Conservation (phyloP, 2,329 filamentous ascomycete genomes). For the Colletotrichum paranaense region DNA sequence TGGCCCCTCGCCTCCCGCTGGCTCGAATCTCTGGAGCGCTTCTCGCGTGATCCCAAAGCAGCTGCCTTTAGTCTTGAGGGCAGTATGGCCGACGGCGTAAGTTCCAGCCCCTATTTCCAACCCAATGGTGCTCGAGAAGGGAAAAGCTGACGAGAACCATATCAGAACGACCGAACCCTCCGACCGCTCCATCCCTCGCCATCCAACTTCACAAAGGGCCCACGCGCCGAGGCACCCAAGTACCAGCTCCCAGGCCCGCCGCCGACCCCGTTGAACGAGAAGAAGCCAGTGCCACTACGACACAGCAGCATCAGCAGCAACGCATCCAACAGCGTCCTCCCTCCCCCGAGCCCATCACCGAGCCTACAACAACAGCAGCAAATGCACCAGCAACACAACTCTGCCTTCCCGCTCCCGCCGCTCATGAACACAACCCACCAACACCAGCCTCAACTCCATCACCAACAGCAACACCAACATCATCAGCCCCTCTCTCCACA, state of each 20-base stretch:
- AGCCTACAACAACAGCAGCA: slow-evolving; percentile 26
- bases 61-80: slow-evolving; percentile 53
- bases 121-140: too few species aligned
- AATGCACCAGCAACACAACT: slow-evolving; percentile 14
- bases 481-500: slow-evolving; percentile 9
- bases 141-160: background rate
- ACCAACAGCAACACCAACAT: slow-evolving; percentile 12
- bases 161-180: slow-evolving; percentile 45
- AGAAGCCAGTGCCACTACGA: slow-evolving; percentile 14
- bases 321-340: slow-evolving; percentile 37
- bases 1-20: slow-evolving; percentile 66
- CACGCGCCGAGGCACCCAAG: slow-evolving; percentile 34
- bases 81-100: slow-evolving; percentile 61
- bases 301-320: slow-evolving; percentile 27
- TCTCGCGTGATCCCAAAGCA: slow-evolving; percentile 56
- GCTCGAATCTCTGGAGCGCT: slow-evolving; percentile 61
- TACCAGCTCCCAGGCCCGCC: slow-evolving; percentile 28
- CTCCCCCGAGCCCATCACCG: slow-evolving; percentile 34
- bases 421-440: slow-evolving; percentile 8
- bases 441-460: slow-evolving; percentile 13
- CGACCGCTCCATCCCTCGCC: slow-evolving; percentile 36
- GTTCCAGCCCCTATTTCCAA: background rate
- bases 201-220: slow-evolving; percentile 37
- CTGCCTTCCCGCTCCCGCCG: slow-evolving; percentile 21
- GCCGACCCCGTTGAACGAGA: slow-evolving; percentile 22